Percentiles rank a stretch among this genome's conserved stretches.
Evolutionary conservation across 1,284 basidiomycete genomes (phyloP).

Genomic region (Cutaneotrichosporon sp.): DNA sequence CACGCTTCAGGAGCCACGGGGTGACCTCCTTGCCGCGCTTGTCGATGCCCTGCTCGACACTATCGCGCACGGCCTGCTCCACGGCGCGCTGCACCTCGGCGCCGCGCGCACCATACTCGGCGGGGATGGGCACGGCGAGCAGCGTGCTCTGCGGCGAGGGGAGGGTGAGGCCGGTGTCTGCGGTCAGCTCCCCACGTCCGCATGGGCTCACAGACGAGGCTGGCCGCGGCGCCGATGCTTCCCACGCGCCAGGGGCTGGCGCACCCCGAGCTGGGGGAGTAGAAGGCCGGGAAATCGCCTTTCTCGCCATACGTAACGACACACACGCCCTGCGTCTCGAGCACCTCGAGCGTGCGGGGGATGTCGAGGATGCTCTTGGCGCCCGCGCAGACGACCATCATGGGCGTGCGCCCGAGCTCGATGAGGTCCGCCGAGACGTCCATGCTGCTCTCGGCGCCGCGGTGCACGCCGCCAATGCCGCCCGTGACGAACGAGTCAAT

Average conservation of each 20-base stretch:
- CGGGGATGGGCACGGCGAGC: conserved; percentile 89
- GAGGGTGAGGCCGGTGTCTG: conserved; percentile 48
- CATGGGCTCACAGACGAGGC: conserved; percentile 20
- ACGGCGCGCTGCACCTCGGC: conserved; percentile 74
- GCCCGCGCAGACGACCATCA: conserved; percentile 90
- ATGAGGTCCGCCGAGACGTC: conserved; percentile 90
- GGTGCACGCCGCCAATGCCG: conserved; percentile 73
- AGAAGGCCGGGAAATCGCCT: conserved; percentile 89
- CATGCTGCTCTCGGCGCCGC: conserved; percentile 85
- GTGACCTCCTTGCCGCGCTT: conserved; percentile 88
- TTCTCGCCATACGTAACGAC: conserved; percentile 77
- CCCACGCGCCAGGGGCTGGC: conserved; percentile 23
- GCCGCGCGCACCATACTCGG: conserved; percentile 68
- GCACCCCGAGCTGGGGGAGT: conserved; percentile 77
- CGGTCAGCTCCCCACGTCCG: background rate
- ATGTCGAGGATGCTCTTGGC: conserved; percentile 97
- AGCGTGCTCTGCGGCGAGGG: conserved; percentile 58
- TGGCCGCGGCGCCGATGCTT: conserved; percentile 26
- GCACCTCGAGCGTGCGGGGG: conserved; percentile 85
- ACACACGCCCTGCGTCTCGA: conserved; percentile 95
- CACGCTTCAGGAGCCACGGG: conserved; percentile 87
- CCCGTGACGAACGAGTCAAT: conserved; percentile 67
- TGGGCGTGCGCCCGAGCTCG: conserved; percentile 74
- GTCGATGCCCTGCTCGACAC: conserved; percentile 76
- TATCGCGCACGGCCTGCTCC: conserved; percentile 81